Conservation (phyloP, 129 eudicot genomes). For the Flaveria trinervia region DNA sequence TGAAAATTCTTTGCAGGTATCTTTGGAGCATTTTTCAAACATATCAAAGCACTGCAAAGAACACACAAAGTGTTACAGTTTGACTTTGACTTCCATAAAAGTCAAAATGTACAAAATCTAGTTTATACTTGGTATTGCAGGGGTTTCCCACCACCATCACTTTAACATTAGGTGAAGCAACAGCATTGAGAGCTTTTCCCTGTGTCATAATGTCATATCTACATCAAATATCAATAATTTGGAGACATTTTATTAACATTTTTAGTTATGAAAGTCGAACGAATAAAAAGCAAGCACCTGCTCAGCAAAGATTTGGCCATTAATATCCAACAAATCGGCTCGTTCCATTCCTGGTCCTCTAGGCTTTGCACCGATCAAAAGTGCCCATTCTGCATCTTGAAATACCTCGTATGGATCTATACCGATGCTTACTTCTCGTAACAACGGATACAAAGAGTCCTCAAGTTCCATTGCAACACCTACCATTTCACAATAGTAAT, state of each 20-base stretch:
- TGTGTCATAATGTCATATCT: slow-evolving; percentile 28
- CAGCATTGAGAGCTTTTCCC: slow-evolving; percentile 99
- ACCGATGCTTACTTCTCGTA: slow-evolving; percentile 90
- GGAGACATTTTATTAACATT: too few species aligned
- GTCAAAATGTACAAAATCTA: background rate
- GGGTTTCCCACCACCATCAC: slow-evolving; percentile 99
- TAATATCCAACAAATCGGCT: slow-evolving; percentile 79
- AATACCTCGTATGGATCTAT: slow-evolving; percentile 94
- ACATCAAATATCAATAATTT: too few species aligned
- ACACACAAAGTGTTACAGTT: background rate
- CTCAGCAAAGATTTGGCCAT: slow-evolving; percentile 87
- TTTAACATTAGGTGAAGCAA: slow-evolving; percentile 90
- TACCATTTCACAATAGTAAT: slow-evolving; percentile 1
- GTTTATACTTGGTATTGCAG: slow-evolving; percentile 85
- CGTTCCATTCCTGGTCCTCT: slow-evolving; percentile 99
- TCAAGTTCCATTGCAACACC: slow-evolving; percentile 99
- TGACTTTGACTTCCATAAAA: background rate
- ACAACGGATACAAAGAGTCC: slow-evolving; percentile 83
- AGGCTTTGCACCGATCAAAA: slow-evolving; percentile 96
- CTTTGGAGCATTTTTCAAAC: slow-evolving; percentile 96
- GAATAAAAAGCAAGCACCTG: slow-evolving; percentile 47
- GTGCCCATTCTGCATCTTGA: slow-evolving; percentile 98
- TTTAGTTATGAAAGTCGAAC: background rate
- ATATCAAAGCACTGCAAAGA: slow-evolving; percentile 85
- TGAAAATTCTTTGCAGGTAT: slow-evolving; percentile 95